Evolutionary conservation across 371 early-diverging fungal species (phyloP).

Genomic region (Lichtheimia corymbifera): DNA sequence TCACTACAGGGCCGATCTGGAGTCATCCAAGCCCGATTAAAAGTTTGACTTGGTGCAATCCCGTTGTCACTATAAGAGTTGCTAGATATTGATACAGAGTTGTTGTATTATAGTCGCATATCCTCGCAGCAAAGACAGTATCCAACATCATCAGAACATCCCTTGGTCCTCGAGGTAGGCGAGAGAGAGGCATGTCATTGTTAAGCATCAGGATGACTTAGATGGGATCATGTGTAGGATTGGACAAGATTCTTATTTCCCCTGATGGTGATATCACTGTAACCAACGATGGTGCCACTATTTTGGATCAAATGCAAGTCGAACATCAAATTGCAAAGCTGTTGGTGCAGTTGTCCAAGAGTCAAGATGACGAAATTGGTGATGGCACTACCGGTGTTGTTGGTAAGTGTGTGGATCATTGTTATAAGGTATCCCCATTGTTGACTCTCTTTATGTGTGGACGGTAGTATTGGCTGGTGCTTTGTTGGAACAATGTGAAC

Average conservation of each 20-base stretch:
- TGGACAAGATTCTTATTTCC: constrained; percentile 99
- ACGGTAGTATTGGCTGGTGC: constrained; percentile 95
- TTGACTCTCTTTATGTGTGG: too few species aligned
- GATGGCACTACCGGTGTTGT: constrained; percentile 99
- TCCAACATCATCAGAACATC: constrained; percentile 97
- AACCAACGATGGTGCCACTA: constrained; percentile 99
- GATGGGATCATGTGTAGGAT: constrained; percentile 55
- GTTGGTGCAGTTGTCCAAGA: constrained; percentile 96
- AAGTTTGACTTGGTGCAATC: too few species aligned
- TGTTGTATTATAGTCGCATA: constrained; percentile 82
- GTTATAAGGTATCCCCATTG: too few species aligned
- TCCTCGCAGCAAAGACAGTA: constrained; percentile 96
- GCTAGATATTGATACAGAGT: too few species aligned
- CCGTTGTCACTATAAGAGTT: too few species aligned
- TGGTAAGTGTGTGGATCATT: constrained; percentile 51
- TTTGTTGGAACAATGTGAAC: constrained; percentile 96
- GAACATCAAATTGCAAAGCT: constrained; percentile 99
- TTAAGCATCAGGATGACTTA: too few species aligned
- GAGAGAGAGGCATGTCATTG: neutral
- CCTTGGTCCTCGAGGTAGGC: constrained; percentile 97
- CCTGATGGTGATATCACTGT: constrained; percentile 99
- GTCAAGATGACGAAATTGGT: constrained; percentile 99
- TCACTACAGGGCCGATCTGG: too few species aligned
- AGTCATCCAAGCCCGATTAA: too few species aligned
- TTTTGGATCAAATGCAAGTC: constrained; percentile 98